Evolutionary conservation across 306 rosid genomes (phyloP).

Genomic region (Pyrus pyrifolia): DNA sequence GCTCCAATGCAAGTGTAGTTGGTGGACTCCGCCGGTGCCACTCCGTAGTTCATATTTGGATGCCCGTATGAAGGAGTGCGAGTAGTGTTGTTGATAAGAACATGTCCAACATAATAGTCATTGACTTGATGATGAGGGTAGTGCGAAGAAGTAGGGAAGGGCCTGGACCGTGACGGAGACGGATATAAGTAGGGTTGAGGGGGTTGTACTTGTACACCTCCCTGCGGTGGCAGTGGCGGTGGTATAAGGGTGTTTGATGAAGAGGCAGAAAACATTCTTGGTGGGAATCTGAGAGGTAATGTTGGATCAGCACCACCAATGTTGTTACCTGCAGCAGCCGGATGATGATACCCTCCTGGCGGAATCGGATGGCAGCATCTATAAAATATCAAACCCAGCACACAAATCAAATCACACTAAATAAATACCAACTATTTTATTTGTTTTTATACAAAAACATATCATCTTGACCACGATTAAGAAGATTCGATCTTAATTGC

Average conservation of each 20-base stretch:
- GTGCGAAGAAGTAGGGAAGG: constrained; percentile 35
- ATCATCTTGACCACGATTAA: neutral
- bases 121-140: constrained; percentile 35
- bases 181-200: constrained; percentile 45
- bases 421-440: neutral
- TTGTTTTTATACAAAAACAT: no score
- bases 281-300: constrained; percentile 56
- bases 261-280: constrained; percentile 62
- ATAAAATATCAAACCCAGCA: neutral
- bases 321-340: constrained; percentile 14
- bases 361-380: constrained; percentile 73
- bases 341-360: constrained; percentile 50
- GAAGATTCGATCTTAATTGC: neutral
- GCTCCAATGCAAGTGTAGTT: constrained; percentile 83
- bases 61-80: constrained; percentile 14
- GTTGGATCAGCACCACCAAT: constrained; percentile 35
- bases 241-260: constrained; percentile 47
- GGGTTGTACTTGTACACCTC: constrained; percentile 21
- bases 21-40: constrained; percentile 6
- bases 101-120: constrained; percentile 72
- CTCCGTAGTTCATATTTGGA: constrained; percentile 21
- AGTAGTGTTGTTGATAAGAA: constrained; percentile 23
- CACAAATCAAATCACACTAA: neutral
- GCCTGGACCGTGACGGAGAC: constrained; percentile 42
- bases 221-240: constrained; percentile 26